A percentile compares a stretch with the other conserved stretches of the same genome.
Conservation (phyloP, 192 early-diverging fungal genomes). For the Coemansia sp. region DNA sequence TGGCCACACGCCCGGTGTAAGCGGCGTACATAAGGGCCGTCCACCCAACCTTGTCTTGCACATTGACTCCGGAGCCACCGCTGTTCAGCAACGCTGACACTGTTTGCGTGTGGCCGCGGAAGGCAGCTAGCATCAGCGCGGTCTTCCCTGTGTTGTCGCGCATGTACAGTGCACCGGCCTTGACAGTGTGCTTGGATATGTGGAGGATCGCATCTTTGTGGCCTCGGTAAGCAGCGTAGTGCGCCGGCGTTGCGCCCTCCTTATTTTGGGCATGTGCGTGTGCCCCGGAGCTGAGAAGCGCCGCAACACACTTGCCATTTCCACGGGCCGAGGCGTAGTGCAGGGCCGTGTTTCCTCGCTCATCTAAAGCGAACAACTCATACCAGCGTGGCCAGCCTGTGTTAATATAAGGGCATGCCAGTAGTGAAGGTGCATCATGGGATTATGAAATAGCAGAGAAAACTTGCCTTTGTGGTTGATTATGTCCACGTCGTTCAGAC, state of each 20-base stretch:
- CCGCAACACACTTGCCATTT: slow-evolving; percentile 14
- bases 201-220: slow-evolving; percentile 14
- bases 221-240: slow-evolving; percentile 44
- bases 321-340: slow-evolving; percentile 34
- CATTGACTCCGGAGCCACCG: slow-evolving; percentile 16
- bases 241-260: slow-evolving; percentile 33
- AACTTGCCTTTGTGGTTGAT: slow-evolving; percentile 34
- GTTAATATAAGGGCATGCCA: neutral
- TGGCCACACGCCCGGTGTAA: slow-evolving; percentile 45
- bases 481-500: slow-evolving; percentile 16
- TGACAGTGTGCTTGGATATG: slow-evolving; percentile 8
- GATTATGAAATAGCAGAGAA: neutral
- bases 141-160: slow-evolving; percentile 39
- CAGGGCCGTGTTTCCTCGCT: slow-evolving; percentile 37
- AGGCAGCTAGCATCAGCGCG: slow-evolving; percentile 47
- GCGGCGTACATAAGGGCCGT: slow-evolving; percentile 51
- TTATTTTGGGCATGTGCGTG: slow-evolving; percentile 16
- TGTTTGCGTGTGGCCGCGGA: slow-evolving; percentile 37
- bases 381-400: too few species aligned
- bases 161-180: neutral
- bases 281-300: slow-evolving; percentile 6
- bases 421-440: neutral
- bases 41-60: slow-evolving; percentile 40
- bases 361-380: slow-evolving; percentile 22
- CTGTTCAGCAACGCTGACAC: slow-evolving; percentile 17